These are phyloP conservation scores for Aspergillus coremiiformis DNA, from an alignment of 495 filamentous ascomycete species.

Conservation along the genomic window DNA sequence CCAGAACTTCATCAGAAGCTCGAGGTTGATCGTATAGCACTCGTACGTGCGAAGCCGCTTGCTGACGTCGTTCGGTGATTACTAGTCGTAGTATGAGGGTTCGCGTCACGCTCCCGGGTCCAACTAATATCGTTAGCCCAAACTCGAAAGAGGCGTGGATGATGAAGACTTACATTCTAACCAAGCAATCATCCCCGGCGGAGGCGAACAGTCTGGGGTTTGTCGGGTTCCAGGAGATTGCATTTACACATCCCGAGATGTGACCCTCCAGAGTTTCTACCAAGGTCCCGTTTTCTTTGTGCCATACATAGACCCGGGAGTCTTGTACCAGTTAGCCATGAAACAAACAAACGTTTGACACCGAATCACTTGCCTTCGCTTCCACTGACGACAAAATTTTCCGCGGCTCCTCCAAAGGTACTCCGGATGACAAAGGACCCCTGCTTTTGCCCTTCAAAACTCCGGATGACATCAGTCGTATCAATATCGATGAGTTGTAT, in stretches of 20 bases:
- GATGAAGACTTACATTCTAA: constrained; percentile 65
- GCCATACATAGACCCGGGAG: constrained; percentile 79
- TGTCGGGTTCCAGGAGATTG: constrained; percentile 83
- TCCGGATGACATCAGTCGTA: constrained; percentile 60
- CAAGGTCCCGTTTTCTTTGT: constrained; percentile 67
- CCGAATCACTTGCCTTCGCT: constrained; percentile 63
- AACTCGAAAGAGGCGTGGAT: not conserved
- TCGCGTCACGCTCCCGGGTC: constrained; percentile 30
- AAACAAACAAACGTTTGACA: not conserved
- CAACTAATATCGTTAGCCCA: constrained; percentile 31
- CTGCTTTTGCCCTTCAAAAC: constrained; percentile 66
- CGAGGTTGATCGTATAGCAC: constrained; percentile 39
- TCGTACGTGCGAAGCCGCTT: constrained; percentile 33
- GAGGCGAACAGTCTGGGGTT: constrained; percentile 84
- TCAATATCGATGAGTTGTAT: constrained; percentile 72
- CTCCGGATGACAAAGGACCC: constrained; percentile 69
- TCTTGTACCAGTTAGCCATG: constrained; percentile 43
- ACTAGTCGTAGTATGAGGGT: constrained; percentile 13
- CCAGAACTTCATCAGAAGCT: constrained; percentile 19
- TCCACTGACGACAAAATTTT: constrained; percentile 84
- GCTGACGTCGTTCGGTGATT: constrained; percentile 24
- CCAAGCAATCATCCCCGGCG: constrained; percentile 77
- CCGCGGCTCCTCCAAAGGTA: constrained; percentile 78
- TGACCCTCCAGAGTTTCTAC: constrained; percentile 76
- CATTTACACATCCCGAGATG: constrained; percentile 67